Evolutionary conservation across 768 basidiomycete species (phyloP), one percentile per base, ranked within the genome.

Genomic region (Epithele typhae): DNA sequence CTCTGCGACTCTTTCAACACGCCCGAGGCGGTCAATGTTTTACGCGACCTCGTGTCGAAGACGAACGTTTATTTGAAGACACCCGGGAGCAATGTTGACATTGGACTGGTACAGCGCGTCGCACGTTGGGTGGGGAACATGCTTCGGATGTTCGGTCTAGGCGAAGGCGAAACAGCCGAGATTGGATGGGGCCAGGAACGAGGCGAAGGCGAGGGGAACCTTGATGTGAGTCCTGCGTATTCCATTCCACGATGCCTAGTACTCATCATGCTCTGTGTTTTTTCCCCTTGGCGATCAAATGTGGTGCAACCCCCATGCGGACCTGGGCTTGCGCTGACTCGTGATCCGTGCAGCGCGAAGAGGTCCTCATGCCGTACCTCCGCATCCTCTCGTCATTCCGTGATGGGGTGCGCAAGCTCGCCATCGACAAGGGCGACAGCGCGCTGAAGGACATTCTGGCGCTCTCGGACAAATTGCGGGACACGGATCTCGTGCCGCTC

Each of bases 1-100:
- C 81, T 99, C 38, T 94, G 88, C 67, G 95, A 99, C 65, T 97
- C 94, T 0, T 96, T 98, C 76, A 94, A 98, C 64, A 98, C 96
- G 0, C 92, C 93, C 2, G 75, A 70, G 15, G 94, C 92, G 0
- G 65, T 98, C 19, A 76, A 78, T 56, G 69, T 81, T 46, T 68
- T 98, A 15, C 76, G 87, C 11, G 86, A 93, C 49, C 72, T 98
- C 30, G 81, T 97, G 37, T 87, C 88, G 3, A 76, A 79, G 37
- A 82, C 88, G 6, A 97, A 97, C 64, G 73, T 92, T 25, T 99
- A 98, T 69, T 81, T 98, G 57, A 87, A 81, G 45, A 59, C 76
- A 25, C 79, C 77, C 32, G 76, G 76, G 27, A 79, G 74, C 55
- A 67, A 70, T 23, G 62, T 79, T 30, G 85, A 89, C 45, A 68